These are phyloP conservation scores for Aristolochia californica DNA, from an alignment of 164 flowering plant genomes.

Conservation along the genomic window DNA sequence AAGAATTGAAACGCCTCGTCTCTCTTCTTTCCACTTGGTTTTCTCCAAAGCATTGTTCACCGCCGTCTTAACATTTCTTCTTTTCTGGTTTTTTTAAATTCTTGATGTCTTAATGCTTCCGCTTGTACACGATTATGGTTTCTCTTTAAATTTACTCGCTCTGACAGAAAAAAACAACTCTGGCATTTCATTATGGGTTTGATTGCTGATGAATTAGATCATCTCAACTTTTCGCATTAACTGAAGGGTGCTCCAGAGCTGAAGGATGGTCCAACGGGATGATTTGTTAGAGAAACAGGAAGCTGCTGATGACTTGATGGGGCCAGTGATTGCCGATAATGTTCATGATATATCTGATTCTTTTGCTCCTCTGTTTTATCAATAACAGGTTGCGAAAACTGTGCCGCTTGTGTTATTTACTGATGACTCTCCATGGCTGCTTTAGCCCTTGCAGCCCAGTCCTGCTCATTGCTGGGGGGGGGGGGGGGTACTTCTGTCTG, in stretches of 20 bases:
- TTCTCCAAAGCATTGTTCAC: no score
- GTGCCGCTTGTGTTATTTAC: slow-evolving; percentile 31
- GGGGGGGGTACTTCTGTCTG: slow-evolving; percentile 27
- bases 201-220: slow-evolving; percentile 29
- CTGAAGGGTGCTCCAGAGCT: slow-evolving; percentile 27
- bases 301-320: slow-evolving; percentile 36
- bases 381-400: slow-evolving; percentile 3
- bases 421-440: slow-evolving; percentile 58
- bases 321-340: slow-evolving; percentile 21
- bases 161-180: no score
- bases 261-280: slow-evolving; percentile 21
- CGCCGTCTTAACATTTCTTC: no score
- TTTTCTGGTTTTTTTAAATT: no score
- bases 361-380: slow-evolving; percentile 40
- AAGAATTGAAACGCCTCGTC: no score
- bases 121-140: no score
- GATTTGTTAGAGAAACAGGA: slow-evolving; percentile 26
- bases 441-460: slow-evolving; percentile 89
- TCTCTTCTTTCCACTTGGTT: no score
- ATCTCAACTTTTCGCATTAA: slow-evolving; percentile 39
- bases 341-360: slow-evolving; percentile 35
- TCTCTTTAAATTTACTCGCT: no score
- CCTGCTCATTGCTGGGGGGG: slow-evolving; percentile 62
- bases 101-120: no score
- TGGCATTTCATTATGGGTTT: no score